Conservation (phyloP, 257 asterid species). For the Fraxinus anomala region DNA sequence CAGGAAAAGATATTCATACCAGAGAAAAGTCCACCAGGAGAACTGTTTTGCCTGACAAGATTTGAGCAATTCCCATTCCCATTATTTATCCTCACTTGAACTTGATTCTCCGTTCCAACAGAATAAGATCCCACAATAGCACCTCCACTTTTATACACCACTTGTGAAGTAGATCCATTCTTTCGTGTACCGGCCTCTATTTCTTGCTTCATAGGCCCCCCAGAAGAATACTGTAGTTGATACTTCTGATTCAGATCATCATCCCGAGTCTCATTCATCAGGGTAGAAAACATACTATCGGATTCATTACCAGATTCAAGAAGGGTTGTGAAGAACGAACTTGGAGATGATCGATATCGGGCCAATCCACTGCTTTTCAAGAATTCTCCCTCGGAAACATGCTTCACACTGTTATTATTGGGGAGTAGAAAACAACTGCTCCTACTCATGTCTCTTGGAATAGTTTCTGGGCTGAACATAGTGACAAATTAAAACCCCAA, state of each 20-base stretch:
- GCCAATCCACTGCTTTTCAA: slow-evolving; percentile 47
- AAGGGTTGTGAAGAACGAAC: slow-evolving; percentile 59
- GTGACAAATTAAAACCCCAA: not conserved
- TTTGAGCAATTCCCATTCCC: slow-evolving; percentile 45
- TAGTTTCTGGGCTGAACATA: slow-evolving; percentile 44
- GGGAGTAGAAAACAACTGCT: slow-evolving; percentile 34
- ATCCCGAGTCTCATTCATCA: slow-evolving; percentile 39
- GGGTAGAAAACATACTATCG: slow-evolving; percentile 58
- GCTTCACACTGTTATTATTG: slow-evolving; percentile 28
- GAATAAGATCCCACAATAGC: slow-evolving; percentile 59
- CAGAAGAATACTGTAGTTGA: slow-evolving; percentile 31
- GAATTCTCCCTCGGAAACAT: slow-evolving; percentile 44
- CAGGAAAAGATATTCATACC: slow-evolving; percentile 42
- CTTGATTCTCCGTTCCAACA: slow-evolving; percentile 49
- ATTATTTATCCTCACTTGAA: slow-evolving; percentile 29
- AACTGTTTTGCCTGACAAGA: slow-evolving; percentile 86
- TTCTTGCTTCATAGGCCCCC: slow-evolving; percentile 51
- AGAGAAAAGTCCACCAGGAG: slow-evolving; percentile 85
- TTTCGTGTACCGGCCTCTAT: slow-evolving; percentile 28
- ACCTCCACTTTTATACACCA: slow-evolving; percentile 45
- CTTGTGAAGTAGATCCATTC: slow-evolving; percentile 29
- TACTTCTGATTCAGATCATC: slow-evolving; percentile 39
- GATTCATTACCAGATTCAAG: slow-evolving; percentile 66
- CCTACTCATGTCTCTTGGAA: slow-evolving; percentile 35
- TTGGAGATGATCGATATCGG: slow-evolving; percentile 73